A percentile compares a stretch with the other conserved stretches of the same genome.
phyloP scores from a whole-genome alignment of 176 grass and related monocot species.

The Oryza coarctata region DNA sequence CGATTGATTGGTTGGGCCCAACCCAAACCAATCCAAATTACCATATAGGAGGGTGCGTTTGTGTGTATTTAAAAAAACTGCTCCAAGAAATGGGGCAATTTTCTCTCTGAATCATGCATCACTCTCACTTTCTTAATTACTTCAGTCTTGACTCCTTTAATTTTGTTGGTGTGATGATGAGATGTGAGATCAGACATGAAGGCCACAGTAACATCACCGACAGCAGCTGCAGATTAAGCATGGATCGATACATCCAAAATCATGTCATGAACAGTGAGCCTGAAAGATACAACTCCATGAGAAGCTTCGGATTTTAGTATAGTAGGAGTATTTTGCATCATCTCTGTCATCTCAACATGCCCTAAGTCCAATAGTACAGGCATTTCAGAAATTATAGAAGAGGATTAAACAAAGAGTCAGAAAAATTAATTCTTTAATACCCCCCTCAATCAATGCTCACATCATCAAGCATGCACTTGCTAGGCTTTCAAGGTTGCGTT shows the following conservation, averaged over 20 bases:
- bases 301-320: background rate
- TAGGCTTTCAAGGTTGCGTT: too few relatives aligned
- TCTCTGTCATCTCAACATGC: background rate
- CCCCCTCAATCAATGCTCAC: slow-evolving; percentile 22
- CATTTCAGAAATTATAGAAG: background rate
- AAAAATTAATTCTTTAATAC: background rate
- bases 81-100: background rate
- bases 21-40: background rate
- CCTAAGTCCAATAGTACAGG: background rate
- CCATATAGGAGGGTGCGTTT: background rate
- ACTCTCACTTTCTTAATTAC: background rate
- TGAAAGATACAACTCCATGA: slow-evolving; percentile 38
- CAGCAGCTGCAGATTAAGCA: slow-evolving; percentile 40
- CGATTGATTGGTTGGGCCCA: slow-evolving; percentile 26
- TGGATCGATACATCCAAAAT: slow-evolving; percentile 25
- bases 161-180: background rate
- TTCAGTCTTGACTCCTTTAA: background rate
- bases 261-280: slow-evolving; percentile 41
- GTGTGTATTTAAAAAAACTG: background rate
- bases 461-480: background rate
- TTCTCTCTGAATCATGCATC: slow-evolving; percentile 3
- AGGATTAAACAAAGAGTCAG: slow-evolving; percentile 4
- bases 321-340: background rate
- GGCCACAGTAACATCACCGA: slow-evolving; percentile 18
- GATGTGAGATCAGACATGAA: slow-evolving; percentile 25